Percentiles rank a stretch among this genome's conserved stretches.
Conservation (phyloP, 2,329 filamentous ascomycete genomes). For the Cladosporium sp. region DNA sequence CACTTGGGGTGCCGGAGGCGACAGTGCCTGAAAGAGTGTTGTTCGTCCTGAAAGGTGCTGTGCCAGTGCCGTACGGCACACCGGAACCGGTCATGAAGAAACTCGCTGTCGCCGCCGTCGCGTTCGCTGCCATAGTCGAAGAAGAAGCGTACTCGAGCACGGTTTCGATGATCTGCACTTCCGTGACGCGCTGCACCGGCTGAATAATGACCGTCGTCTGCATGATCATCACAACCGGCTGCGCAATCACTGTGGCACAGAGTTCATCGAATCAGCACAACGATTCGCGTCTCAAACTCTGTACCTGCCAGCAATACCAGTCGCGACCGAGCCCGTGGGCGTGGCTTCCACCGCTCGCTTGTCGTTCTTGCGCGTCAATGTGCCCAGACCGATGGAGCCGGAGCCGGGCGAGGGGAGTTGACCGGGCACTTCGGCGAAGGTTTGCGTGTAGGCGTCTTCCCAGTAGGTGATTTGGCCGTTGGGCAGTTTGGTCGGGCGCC, state of each 20-base stretch:
- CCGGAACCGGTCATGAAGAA: constrained; percentile 1
- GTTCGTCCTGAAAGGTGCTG: background rate
- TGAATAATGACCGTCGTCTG: constrained; percentile 19
- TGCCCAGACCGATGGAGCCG: constrained; percentile 28
- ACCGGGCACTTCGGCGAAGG: constrained; percentile 26
- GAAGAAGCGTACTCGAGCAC: background rate
- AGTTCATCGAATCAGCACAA: constrained; percentile 16
- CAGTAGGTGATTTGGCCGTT: constrained; percentile 20
- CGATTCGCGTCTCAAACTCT: constrained; percentile 10
- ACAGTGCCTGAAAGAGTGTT: background rate
- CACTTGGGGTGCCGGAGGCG: background rate
- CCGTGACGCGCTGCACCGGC: constrained; percentile 18
- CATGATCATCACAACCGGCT: constrained; percentile 19
- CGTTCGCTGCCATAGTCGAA: background rate
- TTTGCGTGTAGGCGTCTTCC: constrained; percentile 28
- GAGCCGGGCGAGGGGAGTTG: constrained; percentile 22
- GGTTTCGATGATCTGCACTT: constrained; percentile 19
- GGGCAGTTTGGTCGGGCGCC: constrained; percentile 17
- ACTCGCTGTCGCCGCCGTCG: background rate
- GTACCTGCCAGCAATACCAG: constrained; percentile 23
- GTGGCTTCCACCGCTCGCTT: constrained; percentile 5
- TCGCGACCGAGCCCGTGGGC: constrained; percentile 12
- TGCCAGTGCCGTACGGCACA: background rate
- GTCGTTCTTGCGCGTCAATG: constrained; percentile 13
- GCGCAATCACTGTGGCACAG: constrained; percentile 12